Conservation (phyloP, 1,284 basidiomycete genomes). For the Heterobasidion parviporum region DNA sequence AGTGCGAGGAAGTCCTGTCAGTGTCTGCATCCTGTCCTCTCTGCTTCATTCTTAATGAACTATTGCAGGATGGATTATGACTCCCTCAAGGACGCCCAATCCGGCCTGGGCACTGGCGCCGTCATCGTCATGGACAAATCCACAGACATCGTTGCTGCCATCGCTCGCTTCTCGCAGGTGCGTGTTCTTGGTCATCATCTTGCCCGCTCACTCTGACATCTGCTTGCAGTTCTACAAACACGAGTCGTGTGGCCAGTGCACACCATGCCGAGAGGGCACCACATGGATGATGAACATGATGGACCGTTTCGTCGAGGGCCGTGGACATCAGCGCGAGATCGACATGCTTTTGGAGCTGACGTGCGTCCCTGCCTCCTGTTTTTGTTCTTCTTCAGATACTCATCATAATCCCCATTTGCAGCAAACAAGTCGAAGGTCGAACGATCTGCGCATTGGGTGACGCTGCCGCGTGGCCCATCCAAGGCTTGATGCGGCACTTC, state of each 20-base stretch:
- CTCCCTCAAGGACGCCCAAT: constrained; percentile 91
- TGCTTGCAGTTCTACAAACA: constrained; percentile 83
- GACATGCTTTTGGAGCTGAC: constrained; percentile 94
- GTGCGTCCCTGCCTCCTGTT: constrained; percentile 31
- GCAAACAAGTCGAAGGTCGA: constrained; percentile 93
- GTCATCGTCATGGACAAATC: constrained; percentile 99
- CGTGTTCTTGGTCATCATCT: constrained; percentile 12
- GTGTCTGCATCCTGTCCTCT: constrained; percentile 21
- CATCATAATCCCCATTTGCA: constrained; percentile 17
- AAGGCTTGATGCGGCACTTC: constrained; percentile 95
- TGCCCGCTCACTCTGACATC: constrained; percentile 1
- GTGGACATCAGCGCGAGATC: constrained; percentile 88
- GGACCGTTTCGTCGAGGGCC: constrained; percentile 85
- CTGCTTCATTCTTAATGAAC: constrained; percentile 5
- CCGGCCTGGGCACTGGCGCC: constrained; percentile 93
- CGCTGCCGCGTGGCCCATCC: constrained; percentile 97
- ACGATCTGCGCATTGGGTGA: constrained; percentile 97
- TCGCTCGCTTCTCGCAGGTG: constrained; percentile 86
- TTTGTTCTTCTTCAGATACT: not conserved
- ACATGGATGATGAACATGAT: constrained; percentile 99
- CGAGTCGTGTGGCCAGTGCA: constrained; percentile 98
- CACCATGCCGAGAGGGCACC: constrained; percentile 92
- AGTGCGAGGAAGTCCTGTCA: constrained; percentile 79
- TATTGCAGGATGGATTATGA: constrained; percentile 94
- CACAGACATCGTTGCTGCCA: constrained; percentile 90